Evolutionary conservation across 2,329 filamentous ascomycete genomes (phyloP).

Genomic region (Fusarium citri): DNA sequence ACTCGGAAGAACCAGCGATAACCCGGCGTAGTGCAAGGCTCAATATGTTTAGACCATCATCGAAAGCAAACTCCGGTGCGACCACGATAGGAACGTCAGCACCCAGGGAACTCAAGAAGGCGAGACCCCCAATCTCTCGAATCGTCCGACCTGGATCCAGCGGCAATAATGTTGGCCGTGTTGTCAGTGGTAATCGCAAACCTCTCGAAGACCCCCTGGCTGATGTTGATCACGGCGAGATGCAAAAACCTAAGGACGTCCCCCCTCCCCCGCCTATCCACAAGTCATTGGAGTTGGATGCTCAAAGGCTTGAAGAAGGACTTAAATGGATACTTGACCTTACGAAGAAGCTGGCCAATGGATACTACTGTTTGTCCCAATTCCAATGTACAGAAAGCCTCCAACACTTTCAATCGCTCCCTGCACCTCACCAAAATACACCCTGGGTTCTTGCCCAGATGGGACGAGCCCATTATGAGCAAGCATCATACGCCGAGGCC

Average conservation of each 20-base stretch:
- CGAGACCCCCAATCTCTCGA: slow-evolving; percentile 77
- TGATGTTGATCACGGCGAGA: slow-evolving; percentile 77
- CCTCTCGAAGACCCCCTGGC: slow-evolving; percentile 73
- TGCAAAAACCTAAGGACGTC: slow-evolving; percentile 58
- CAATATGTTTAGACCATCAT: slow-evolving; percentile 75
- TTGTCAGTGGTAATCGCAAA: slow-evolving; percentile 92
- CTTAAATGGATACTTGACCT: slow-evolving; percentile 82
- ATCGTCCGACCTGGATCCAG: slow-evolving; percentile 74
- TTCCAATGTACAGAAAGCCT: slow-evolving; percentile 85
- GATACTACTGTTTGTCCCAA: slow-evolving; percentile 80
- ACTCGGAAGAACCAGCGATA: slow-evolving; percentile 68
- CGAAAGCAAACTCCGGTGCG: slow-evolving; percentile 70
- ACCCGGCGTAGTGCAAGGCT: slow-evolving; percentile 76
- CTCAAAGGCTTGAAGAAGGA: slow-evolving; percentile 77
- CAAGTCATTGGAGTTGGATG: slow-evolving; percentile 63
- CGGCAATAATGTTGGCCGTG: slow-evolving; percentile 80
- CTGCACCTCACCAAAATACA: slow-evolving; percentile 82
- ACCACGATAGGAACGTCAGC: slow-evolving; percentile 69
- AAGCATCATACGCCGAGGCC: slow-evolving; percentile 85
- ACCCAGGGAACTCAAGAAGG: slow-evolving; percentile 81
- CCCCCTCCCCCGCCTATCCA: slow-evolving; percentile 52
- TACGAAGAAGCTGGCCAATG: slow-evolving; percentile 82
- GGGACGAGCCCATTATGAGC: slow-evolving; percentile 91
- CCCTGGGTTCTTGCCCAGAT: slow-evolving; percentile 94
- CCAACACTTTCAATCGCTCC: slow-evolving; percentile 76